These are phyloP conservation scores for Podospora didyma DNA, from an alignment of 495 filamentous ascomycete species.

Conservation along the genomic window DNA sequence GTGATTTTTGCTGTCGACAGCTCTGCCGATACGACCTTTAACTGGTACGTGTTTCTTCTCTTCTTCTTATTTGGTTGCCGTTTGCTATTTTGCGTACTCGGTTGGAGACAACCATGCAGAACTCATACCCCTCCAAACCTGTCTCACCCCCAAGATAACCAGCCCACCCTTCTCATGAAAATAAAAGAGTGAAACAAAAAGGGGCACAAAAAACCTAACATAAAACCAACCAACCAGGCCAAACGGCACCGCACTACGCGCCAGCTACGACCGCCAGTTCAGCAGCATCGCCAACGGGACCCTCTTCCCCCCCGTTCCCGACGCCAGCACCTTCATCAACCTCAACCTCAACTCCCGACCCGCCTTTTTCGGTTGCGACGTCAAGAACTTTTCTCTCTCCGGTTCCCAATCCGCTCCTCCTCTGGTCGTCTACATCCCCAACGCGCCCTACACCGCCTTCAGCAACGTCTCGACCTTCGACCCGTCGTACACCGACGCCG, in stretches of 20 bases:
- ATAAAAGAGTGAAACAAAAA: no score
- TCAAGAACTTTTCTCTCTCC: constrained; percentile 55
- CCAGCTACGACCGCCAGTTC: constrained; percentile 72
- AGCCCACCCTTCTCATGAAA: no score
- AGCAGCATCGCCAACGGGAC: constrained; percentile 69
- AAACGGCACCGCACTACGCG: constrained; percentile 78
- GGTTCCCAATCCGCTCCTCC: constrained; percentile 46
- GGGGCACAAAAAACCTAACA: background rate
- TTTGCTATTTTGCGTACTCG: no score
- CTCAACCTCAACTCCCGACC: constrained; percentile 78
- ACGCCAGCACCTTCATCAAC: constrained; percentile 82
- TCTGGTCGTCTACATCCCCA: constrained; percentile 86
- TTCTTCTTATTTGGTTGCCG: background rate
- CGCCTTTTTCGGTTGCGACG: constrained; percentile 90
- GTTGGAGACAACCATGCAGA: no score
- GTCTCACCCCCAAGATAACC: no score
- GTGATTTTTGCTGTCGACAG: constrained; percentile 90
- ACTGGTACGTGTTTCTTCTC: constrained; percentile 45
- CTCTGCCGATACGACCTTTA: constrained; percentile 69
- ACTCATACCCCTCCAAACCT: no score
- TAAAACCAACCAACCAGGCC: constrained; percentile 34
- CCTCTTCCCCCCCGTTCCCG: constrained; percentile 76
- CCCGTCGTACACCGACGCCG: constrained; percentile 51
- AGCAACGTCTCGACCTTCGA: constrained; percentile 76
- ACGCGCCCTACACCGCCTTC: constrained; percentile 67